Evolutionary conservation across 164 flowering plant species (phyloP).

Genomic region (Malania oleifera): DNA sequence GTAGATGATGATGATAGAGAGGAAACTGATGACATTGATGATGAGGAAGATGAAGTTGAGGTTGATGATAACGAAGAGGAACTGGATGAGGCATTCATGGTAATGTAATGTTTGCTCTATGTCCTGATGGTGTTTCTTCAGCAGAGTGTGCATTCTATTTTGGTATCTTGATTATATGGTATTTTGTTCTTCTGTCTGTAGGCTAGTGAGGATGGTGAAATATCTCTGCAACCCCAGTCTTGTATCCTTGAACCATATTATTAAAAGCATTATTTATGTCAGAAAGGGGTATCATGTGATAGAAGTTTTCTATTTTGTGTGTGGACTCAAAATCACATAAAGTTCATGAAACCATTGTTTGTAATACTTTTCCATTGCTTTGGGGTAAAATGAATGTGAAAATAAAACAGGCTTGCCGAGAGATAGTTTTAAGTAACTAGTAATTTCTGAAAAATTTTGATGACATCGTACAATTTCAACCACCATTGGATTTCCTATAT

Average conservation of each 20-base stretch:
- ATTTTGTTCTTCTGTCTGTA: slow-evolving; percentile 17
- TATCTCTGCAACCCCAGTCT: slow-evolving; percentile 28
- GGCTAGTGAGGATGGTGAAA: slow-evolving; percentile 41
- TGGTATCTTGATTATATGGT: not conserved
- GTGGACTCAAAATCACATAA: not conserved
- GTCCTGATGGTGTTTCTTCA: not conserved
- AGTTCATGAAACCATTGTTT: not conserved
- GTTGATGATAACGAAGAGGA: slow-evolving; percentile 53
- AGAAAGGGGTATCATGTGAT: not conserved
- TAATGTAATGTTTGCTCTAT: slow-evolving; percentile 8
- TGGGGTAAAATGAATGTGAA: not conserved
- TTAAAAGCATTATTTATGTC: not conserved
- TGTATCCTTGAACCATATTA: slow-evolving; percentile 51
- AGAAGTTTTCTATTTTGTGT: too few species aligned
- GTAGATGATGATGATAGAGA: slow-evolving; percentile 35
- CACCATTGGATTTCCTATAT: slow-evolving; percentile 32
- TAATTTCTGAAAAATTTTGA: not conserved
- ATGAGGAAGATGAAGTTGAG: slow-evolving; percentile 38
- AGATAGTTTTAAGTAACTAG: too few species aligned
- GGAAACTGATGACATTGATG: slow-evolving; percentile 29
- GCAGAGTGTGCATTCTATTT: not conserved
- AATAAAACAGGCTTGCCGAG: too few species aligned
- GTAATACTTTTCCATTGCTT: slow-evolving; percentile 1
- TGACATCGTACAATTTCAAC: not conserved
- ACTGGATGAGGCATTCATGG: slow-evolving; percentile 39